Evolutionary conservation across 2,329 filamentous ascomycete species (phyloP).

Genomic region (Penicillium sp.): DNA sequence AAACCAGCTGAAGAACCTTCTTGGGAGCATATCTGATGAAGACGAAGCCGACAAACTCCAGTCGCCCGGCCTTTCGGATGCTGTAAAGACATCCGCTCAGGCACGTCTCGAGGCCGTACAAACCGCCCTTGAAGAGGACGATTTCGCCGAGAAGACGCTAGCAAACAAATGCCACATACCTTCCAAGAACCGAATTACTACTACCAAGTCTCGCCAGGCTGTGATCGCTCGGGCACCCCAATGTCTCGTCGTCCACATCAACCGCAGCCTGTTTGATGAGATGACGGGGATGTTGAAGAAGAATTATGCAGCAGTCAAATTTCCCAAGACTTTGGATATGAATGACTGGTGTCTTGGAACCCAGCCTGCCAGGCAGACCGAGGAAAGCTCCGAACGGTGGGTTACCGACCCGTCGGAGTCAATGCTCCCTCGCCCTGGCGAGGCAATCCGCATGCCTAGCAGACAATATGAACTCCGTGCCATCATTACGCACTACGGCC

Average conservation of each 20-base stretch:
- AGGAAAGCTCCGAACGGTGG: constrained; percentile 68
- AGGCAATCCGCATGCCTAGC: constrained; percentile 55
- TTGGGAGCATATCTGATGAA: constrained; percentile 50
- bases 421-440: constrained; percentile 71
- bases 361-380: constrained; percentile 34
- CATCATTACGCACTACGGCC: constrained; percentile 85
- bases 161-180: constrained; percentile 69
- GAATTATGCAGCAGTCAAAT: constrained; percentile 79
- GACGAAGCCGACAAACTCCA: constrained; percentile 30
- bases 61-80: constrained; percentile 39
- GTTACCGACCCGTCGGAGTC: constrained; percentile 69
- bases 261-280: constrained; percentile 90
- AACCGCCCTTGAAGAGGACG: constrained; percentile 75
- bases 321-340: constrained; percentile 76
- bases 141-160: constrained; percentile 75
- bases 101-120: constrained; percentile 70
- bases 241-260: constrained; percentile 84
- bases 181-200: constrained; percentile 70
- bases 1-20: constrained; percentile 57
- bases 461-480: constrained; percentile 76
- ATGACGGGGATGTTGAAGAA: constrained; percentile 79
- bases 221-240: constrained; percentile 82
- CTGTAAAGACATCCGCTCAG: constrained; percentile 50
- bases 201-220: constrained; percentile 88
- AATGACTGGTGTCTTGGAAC: constrained; percentile 84